Conservation (phyloP, 495 filamentous ascomycete genomes). For the Immersiella caudata region DNA sequence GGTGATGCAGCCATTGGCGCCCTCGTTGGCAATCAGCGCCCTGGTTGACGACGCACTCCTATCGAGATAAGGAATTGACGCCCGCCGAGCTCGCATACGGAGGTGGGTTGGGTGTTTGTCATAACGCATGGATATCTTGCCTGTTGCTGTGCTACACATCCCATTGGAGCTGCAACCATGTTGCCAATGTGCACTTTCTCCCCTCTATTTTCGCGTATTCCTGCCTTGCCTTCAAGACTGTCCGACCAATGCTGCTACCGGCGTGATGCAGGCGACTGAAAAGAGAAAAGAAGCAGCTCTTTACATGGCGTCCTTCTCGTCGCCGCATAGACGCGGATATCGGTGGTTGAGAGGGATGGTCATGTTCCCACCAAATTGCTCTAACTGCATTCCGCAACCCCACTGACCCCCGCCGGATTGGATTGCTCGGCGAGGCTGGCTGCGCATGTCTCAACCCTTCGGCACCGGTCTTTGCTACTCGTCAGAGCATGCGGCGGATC, state of each 20-base stretch:
- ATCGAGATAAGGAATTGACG: conserved; percentile 22
- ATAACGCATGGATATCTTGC: conserved; percentile 16
- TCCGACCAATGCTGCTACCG: conserved; percentile 20
- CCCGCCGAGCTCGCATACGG: neutral
- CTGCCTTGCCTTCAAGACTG: neutral
- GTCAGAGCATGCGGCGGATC: conserved; percentile 76
- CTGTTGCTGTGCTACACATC: neutral
- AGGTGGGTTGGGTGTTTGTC: conserved; percentile 14
- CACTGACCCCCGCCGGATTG: conserved; percentile 5
- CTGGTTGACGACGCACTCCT: neutral
- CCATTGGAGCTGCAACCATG: conserved; percentile 7
- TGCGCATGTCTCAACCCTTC: neutral
- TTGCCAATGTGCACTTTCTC: conserved; percentile 13
- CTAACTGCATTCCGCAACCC: conserved; percentile 9
- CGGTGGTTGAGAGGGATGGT: conserved; percentile 24
- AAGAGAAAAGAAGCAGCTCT: conserved; percentile 33
- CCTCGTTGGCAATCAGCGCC: conserved; percentile 13
- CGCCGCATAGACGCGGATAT: conserved; percentile 35
- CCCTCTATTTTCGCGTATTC: conserved; percentile 7
- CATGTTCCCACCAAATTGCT: conserved; percentile 8
- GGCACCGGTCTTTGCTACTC: neutral
- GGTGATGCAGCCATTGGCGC: conserved; percentile 33
- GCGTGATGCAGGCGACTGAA: conserved; percentile 32
- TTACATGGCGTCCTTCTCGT: conserved; percentile 28
- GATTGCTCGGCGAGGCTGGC: conserved; percentile 3